Conservation (phyloP, 257 asterid species). For the Rauvolfia tetraphylla region DNA sequence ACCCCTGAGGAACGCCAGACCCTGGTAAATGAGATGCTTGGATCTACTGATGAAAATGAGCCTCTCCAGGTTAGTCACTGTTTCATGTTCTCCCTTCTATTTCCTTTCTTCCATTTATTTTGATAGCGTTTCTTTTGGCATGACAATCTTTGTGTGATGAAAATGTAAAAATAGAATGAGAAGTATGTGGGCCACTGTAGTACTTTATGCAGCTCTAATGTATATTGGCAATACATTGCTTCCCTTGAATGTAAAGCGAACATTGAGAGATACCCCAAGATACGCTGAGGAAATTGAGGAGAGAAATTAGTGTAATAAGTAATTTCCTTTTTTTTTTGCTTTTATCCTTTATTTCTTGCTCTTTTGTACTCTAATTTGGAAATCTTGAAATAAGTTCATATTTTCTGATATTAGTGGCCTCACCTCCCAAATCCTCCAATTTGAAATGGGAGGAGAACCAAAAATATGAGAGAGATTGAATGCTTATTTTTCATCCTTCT, state of each 20-base stretch:
- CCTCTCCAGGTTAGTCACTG: conserved; percentile 71
- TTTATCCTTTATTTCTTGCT: too few species aligned
- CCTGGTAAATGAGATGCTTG: conserved; percentile 77
- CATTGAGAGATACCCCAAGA: too few species aligned
- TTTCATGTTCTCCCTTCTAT: background rate
- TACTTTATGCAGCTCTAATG: background rate
- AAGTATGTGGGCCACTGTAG: background rate
- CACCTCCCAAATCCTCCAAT: too few species aligned
- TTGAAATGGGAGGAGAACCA: too few species aligned
- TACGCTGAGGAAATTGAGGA: too few species aligned
- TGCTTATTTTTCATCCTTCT: background rate
- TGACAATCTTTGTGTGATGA: background rate
- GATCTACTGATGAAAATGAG: conserved; percentile 66
- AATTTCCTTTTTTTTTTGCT: too few species aligned
- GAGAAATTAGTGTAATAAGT: too few species aligned
- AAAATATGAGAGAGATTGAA: background rate
- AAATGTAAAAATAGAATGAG: background rate
- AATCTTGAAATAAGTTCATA: too few species aligned
- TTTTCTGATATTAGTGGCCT: too few species aligned
- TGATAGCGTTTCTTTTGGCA: background rate
- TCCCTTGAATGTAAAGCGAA: background rate
- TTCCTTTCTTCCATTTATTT: background rate
- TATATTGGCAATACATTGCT: background rate
- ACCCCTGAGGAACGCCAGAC: conserved; percentile 60
- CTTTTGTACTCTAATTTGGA: too few species aligned